phyloP scores from a whole-genome alignment of 2,329 filamentous ascomycete species.

The Hirsutella minnesotensis region DNA sequence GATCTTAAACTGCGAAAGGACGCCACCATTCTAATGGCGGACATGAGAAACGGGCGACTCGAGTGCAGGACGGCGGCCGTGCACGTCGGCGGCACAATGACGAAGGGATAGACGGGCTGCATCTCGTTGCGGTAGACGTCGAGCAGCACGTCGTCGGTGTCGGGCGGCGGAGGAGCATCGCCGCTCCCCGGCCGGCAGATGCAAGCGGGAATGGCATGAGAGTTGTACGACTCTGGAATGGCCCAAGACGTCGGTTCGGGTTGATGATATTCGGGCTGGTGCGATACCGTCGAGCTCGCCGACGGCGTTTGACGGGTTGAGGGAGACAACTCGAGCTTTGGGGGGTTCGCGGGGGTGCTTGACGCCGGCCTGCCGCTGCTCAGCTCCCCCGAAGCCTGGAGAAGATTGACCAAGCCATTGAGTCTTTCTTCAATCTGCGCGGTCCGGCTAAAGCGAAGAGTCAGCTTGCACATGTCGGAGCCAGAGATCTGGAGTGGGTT shows the following conservation, averaged over 20 bases:
- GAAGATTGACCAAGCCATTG: conserved; percentile 34
- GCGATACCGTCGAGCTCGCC: conserved; percentile 6
- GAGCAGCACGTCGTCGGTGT: conserved; percentile 34
- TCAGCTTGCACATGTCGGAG: background rate
- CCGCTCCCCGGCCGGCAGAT: conserved; percentile 32
- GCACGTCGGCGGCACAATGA: conserved; percentile 25
- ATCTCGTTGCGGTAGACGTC: conserved; percentile 31
- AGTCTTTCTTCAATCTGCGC: conserved; percentile 37
- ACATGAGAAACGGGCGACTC: conserved; percentile 34
- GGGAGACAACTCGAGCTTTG: background rate
- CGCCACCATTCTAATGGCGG: conserved; percentile 36
- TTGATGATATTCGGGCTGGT: conserved; percentile 4
- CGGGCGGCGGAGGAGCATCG: conserved; percentile 25
- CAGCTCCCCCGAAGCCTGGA: conserved; percentile 30
- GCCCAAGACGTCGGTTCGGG: conserved; percentile 12
- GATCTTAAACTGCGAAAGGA: conserved; percentile 33
- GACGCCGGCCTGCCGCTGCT: conserved; percentile 8
- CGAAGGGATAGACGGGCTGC: conserved; percentile 33
- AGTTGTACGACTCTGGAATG: conserved; percentile 32
- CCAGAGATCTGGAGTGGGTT: too few relatives aligned
- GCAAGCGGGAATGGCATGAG: conserved; percentile 31
- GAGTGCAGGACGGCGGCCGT: conserved; percentile 24
- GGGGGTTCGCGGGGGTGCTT: background rate
- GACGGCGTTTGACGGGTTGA: conserved; percentile 12
- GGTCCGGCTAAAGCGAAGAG: conserved; percentile 24